Percentiles rank a stretch among this genome's conserved stretches.
phyloP scores from a whole-genome alignment of 2,329 filamentous ascomycete species.

The Nothomitra cinnamomea region DNA sequence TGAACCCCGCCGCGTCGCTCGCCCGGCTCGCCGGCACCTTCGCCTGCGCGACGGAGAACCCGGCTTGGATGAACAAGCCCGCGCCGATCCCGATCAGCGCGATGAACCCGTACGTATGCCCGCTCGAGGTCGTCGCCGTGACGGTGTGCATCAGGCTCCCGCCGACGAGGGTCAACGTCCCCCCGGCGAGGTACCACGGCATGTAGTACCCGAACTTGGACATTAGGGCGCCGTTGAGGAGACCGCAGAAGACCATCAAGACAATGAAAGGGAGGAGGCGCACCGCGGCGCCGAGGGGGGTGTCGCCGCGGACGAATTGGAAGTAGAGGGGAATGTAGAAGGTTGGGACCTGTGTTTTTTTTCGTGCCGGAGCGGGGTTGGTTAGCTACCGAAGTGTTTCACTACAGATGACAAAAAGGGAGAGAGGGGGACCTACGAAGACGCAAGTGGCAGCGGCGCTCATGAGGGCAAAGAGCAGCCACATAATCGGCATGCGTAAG shows the following conservation, averaged over 20 bases:
- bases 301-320: constrained; percentile 31
- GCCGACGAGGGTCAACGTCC: constrained; percentile 10
- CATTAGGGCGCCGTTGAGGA: constrained; percentile 24
- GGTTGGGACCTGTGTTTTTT: constrained; percentile 15
- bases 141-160: constrained; percentile 15
- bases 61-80: constrained; percentile 22
- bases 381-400: not conserved
- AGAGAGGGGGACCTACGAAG: constrained; percentile 17
- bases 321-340: constrained; percentile 41
- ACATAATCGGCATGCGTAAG: constrained; percentile 20
- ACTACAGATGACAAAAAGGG: not conserved
- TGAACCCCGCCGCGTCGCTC: constrained; percentile 21
- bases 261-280: constrained; percentile 13
- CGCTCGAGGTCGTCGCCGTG: constrained; percentile 12
- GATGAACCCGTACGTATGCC: constrained; percentile 20
- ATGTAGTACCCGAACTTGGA: constrained; percentile 23
- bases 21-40: constrained; percentile 12
- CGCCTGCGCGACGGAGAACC: constrained; percentile 23
- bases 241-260: constrained; percentile 19
- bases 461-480: constrained; percentile 28
- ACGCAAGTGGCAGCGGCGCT: constrained; percentile 20
- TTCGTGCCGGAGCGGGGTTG: not conserved
- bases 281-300: constrained; percentile 22
- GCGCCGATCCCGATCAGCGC: constrained; percentile 26
- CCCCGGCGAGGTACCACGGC: constrained; percentile 24